phyloP scores from a whole-genome alignment of 2,329 filamentous ascomycete species.

The Monosporascus ibericus region DNA sequence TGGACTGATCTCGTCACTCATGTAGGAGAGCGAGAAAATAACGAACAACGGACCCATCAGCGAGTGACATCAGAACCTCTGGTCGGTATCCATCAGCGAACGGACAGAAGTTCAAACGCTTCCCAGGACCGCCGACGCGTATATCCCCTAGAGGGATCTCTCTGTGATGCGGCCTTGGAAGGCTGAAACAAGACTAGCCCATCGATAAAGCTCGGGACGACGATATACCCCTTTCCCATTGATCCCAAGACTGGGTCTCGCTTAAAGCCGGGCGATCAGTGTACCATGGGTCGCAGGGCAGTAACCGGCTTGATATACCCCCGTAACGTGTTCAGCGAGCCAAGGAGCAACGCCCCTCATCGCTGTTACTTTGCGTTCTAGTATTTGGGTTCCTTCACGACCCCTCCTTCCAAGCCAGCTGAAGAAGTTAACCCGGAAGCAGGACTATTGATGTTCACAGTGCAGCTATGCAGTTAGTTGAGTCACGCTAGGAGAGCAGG shows the following conservation, averaged over 20 bases:
- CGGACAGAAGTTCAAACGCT: background rate
- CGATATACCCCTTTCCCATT: slow-evolving; percentile 7
- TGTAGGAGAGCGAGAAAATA: background rate
- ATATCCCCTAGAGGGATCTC: background rate
- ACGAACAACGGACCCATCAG: too few species aligned
- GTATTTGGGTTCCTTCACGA: slow-evolving; percentile 1
- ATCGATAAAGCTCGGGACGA: background rate
- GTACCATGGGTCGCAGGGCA: slow-evolving; percentile 4
- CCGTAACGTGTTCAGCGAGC: slow-evolving; percentile 12
- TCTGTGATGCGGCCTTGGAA: background rate
- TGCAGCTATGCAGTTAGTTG: background rate
- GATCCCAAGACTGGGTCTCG: slow-evolving; percentile 7
- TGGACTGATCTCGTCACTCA: background rate
- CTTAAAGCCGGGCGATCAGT: slow-evolving; percentile 9
- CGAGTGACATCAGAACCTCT: background rate
- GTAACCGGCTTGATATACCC: slow-evolving; percentile 16
- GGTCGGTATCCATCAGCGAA: background rate
- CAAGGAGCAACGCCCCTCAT: slow-evolving; percentile 11
- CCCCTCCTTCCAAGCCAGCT: background rate
- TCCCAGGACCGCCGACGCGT: background rate
- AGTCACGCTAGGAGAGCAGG: background rate
- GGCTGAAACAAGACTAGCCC: background rate
- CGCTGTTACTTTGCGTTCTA: background rate
- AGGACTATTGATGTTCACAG: slow-evolving; percentile 3
- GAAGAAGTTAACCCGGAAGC: slow-evolving; percentile 6